phyloP scores from a whole-genome alignment of 2,329 filamentous ascomycete species.

The Leptographium flavum region DNA sequence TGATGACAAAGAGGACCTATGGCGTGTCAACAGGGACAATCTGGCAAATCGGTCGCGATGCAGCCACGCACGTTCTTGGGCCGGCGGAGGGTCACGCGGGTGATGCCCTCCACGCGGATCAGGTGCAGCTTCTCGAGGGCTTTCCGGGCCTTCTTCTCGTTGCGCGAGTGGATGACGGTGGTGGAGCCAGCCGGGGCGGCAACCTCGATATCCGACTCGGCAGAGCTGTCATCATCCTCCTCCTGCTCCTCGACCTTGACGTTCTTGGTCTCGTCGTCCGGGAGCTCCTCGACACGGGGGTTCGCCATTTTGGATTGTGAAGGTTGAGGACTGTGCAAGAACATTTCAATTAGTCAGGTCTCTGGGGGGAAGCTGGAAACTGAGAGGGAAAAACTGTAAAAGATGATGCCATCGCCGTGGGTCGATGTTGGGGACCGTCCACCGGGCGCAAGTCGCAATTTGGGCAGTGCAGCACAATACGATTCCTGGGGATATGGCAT shows the following conservation, averaged over 20 bases:
- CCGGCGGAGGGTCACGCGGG: constrained; percentile 89
- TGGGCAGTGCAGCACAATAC: too few species aligned
- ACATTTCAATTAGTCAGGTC: too few species aligned
- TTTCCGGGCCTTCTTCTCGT: constrained; percentile 99
- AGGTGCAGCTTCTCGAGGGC: constrained; percentile 96
- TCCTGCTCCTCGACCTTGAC: constrained; percentile 61
- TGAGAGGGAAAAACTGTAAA: too few species aligned
- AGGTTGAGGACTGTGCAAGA: background rate
- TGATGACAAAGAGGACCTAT: constrained; percentile 98
- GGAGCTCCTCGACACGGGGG: constrained; percentile 93
- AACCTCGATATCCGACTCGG: constrained; percentile 62
- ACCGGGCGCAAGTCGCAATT: too few species aligned
- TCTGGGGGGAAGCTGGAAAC: too few species aligned
- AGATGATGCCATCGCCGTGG: too few species aligned
- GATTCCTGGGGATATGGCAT: too few species aligned
- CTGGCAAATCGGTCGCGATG: constrained; percentile 55
- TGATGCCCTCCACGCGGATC: constrained; percentile 93
- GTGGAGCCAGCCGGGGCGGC: constrained; percentile 62
- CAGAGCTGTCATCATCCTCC: constrained; percentile 54
- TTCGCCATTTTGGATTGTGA: constrained; percentile 66
- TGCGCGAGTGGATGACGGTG: constrained; percentile 90
- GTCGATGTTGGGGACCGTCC: too few species aligned
- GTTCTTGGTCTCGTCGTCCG: constrained; percentile 81
- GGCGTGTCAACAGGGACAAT: constrained; percentile 23
- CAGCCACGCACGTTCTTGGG: constrained; percentile 99